A percentile compares a stretch with the other conserved stretches of the same genome.
phyloP scores from a whole-genome alignment of 2,329 filamentous ascomycete species.

The Venturia nashicola region DNA sequence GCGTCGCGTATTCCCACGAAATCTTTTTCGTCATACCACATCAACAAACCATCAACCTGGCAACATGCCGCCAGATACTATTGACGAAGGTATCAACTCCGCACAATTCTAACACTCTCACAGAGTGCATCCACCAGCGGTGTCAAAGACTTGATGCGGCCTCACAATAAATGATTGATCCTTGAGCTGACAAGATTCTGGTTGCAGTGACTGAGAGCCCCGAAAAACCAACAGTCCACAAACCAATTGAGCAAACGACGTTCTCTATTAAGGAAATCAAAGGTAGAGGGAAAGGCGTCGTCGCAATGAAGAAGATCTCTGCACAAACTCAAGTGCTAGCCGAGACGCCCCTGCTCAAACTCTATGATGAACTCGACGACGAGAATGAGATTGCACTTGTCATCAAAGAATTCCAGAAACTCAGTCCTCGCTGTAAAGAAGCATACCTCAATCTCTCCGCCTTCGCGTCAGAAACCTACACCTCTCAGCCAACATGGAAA shows the following conservation, averaged over 20 bases:
- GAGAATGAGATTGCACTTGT: neutral
- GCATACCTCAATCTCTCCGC: neutral
- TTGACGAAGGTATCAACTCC: neutral
- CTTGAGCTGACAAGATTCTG: neutral
- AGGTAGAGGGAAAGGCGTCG: neutral
- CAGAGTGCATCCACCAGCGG: too few species aligned
- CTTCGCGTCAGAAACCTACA: neutral
- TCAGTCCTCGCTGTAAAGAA: neutral
- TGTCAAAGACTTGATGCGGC: too few species aligned
- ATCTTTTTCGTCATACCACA: neutral
- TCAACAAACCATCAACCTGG: neutral
- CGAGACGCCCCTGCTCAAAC: neutral
- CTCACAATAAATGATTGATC: neutral
- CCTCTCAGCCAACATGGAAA: neutral
- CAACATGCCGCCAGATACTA: neutral
- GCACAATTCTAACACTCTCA: too few species aligned
- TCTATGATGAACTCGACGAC: neutral
- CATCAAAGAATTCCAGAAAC: neutral
- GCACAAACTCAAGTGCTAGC: neutral
- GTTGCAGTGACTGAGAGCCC: neutral
- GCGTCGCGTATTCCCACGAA: neutral
- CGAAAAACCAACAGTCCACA: neutral
- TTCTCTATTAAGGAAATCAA: neutral
- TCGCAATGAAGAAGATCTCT: neutral
- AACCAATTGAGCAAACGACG: neutral